Base-by-base conservation (phyloP, 345 rosid genomes). In the Corchorus capsularis region DNA sequence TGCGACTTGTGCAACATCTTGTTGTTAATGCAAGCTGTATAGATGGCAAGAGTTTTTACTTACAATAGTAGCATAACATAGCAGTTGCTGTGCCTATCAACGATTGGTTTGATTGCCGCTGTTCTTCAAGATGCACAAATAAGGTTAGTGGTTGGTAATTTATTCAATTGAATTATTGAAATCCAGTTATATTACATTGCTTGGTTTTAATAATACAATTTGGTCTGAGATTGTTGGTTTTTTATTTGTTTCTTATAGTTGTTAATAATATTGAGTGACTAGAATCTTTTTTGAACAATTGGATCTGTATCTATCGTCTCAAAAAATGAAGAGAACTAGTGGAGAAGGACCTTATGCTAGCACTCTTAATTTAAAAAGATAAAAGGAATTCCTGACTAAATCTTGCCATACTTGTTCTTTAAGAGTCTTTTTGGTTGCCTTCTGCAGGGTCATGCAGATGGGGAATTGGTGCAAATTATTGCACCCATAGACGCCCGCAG, bases 321-420 rank as follows among this genome's bases (percentile, higher is more conserved):
- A n/a, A 91, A 85, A 96, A 89, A 84, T 93, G 98, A 97, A 96
- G 92, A 86, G 99, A 93, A 86, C 83, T 96, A 80, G 97, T 93
- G 50, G 93, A 89, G 79, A 96, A 92, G 83, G 98, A 94, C 76
- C 83, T n/a, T n/a, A n/a, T n/a, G n/a, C n/a, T n/a, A n/a, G n/a
- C n/a, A n/a, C n/a, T n/a, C n/a, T n/a, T n/a, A n/a, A n/a, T n/a
- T n/a, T n/a, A n/a, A n/a, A n/a, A n/a, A n/a, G n/a, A n/a, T n/a
- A n/a, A n/a, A n/a, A n/a, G n/a, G n/a, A n/a, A n/a, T n/a, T n/a
- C n/a, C n/a, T n/a, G n/a, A n/a, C n/a, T n/a, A n/a, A n/a, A n/a
- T n/a, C n/a, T n/a, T n/a, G n/a, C n/a, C n/a, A n/a, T n/a, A n/a
- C n/a, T n/a, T n/a, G n/a, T n/a, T n/a, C n/a, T n/a, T n/a, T n/a